Evolutionary conservation across 305 asterid species (phyloP).

Genomic region (Coffea humblotiana): DNA sequence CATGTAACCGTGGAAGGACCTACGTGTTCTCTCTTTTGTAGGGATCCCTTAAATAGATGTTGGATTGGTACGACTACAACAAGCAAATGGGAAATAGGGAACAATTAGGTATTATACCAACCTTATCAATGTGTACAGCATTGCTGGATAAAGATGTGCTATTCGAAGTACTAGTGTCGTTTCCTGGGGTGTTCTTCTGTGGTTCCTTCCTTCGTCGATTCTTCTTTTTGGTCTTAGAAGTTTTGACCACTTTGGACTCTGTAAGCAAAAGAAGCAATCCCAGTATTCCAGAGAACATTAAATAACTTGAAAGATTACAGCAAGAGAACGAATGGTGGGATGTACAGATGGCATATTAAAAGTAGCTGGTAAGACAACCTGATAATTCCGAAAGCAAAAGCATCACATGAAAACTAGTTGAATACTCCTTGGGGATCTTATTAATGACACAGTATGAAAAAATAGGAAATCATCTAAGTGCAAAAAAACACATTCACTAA

Average conservation of each 20-base stretch:
- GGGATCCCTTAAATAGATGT: not conserved
- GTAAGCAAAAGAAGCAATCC: slow-evolving; percentile 27
- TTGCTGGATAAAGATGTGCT: slow-evolving; percentile 43
- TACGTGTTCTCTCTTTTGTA: not conserved
- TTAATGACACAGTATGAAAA: not conserved
- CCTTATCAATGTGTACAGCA: slow-evolving; percentile 48
- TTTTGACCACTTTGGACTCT: slow-evolving; percentile 59
- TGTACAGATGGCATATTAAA: not conserved
- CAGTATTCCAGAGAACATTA: not conserved
- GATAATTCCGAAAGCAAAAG: not conserved
- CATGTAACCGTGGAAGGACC: not conserved
- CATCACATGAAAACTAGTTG: not conserved
- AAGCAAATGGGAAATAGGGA: not conserved
- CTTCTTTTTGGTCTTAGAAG: slow-evolving; percentile 80
- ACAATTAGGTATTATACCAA: slow-evolving; percentile 24
- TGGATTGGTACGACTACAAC: not conserved
- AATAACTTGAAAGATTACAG: too few species aligned
- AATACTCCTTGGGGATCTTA: not conserved
- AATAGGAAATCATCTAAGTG: not conserved
- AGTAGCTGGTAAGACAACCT: not conserved
- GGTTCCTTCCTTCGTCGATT: slow-evolving; percentile 84
- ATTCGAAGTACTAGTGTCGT: slow-evolving; percentile 46
- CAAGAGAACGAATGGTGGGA: not conserved
- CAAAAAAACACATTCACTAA: not conserved
- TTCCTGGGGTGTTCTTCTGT: slow-evolving; percentile 50